Evolutionary conservation across 805 yeast species (phyloP).

Genomic region (Candida germanica): DNA sequence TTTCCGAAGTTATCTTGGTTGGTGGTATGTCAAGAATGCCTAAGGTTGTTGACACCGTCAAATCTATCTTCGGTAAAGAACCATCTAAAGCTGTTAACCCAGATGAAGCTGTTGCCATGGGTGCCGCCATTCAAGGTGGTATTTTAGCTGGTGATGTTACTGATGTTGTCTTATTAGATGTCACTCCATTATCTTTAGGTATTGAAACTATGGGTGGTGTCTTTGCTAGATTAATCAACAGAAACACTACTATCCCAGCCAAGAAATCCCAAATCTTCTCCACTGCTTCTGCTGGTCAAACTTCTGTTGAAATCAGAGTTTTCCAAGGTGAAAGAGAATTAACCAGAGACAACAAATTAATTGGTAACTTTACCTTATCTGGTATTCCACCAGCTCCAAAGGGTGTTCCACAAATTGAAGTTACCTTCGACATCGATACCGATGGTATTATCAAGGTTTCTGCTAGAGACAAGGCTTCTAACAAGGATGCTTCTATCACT

Average conservation of each 20-base stretch:
- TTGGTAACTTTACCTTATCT: slow-evolving; percentile 92
- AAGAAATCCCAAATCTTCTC: slow-evolving; percentile 96
- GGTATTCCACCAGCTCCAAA: slow-evolving; percentile 96
- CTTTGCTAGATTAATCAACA: slow-evolving; percentile 84
- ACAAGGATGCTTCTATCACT: slow-evolving; percentile 91
- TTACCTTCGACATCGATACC: slow-evolving; percentile 93
- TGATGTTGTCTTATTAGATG: slow-evolving; percentile 86
- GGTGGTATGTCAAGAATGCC: slow-evolving; percentile 96
- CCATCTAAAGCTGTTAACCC: slow-evolving; percentile 94
- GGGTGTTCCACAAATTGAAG: slow-evolving; percentile 94
- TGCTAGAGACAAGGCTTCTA: slow-evolving; percentile 90
- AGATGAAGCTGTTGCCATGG: slow-evolving; percentile 90
- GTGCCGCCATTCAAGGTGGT: slow-evolving; percentile 98
- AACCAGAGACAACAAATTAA: slow-evolving; percentile 94
- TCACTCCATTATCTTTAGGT: slow-evolving; percentile 88
- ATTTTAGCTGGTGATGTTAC: slow-evolving; percentile 92
- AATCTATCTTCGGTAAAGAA: slow-evolving; percentile 71
- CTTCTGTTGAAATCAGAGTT: slow-evolving; percentile 94
- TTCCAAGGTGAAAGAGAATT: slow-evolving; percentile 99
- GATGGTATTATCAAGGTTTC: slow-evolving; percentile 96
- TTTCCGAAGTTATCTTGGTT: slow-evolving; percentile 78
- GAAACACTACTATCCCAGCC: slow-evolving; percentile 96
- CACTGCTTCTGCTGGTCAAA: slow-evolving; percentile 94
- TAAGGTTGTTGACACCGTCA: slow-evolving; percentile 75
- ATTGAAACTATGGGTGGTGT: slow-evolving; percentile 98